Evolutionary conservation across 371 early-diverging fungal species (phyloP).

Genomic region (Actinomortierella wolfii): DNA sequence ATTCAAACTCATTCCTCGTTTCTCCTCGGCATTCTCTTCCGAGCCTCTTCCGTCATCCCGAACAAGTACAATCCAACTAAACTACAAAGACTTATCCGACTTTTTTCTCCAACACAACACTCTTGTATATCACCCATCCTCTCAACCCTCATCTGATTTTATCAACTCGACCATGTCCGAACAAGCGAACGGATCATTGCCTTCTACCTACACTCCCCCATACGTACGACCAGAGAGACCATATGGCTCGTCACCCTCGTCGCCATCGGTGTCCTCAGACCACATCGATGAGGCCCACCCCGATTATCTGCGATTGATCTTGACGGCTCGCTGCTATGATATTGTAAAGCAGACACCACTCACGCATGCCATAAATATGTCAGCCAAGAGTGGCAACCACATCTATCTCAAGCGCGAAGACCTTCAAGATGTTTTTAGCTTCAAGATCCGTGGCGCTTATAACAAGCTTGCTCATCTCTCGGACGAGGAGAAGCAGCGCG

Average conservation of each 20-base stretch:
- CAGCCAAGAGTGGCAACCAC: slow-evolving; percentile 63
- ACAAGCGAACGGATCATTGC: background rate
- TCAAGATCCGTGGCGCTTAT: slow-evolving; percentile 97
- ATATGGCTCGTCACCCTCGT: background rate
- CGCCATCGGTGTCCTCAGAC: slow-evolving; percentile 4
- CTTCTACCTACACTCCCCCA: slow-evolving; percentile 13
- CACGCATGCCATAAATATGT: slow-evolving; percentile 80
- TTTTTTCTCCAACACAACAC: too few relatives aligned
- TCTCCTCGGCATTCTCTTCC: too few relatives aligned
- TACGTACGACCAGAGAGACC: slow-evolving; percentile 11
- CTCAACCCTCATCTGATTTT: too few relatives aligned
- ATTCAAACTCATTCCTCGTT: too few relatives aligned
- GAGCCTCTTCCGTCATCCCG: too few relatives aligned
- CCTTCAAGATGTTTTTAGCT: slow-evolving; percentile 94
- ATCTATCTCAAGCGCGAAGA: slow-evolving; percentile 95
- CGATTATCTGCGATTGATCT: slow-evolving; percentile 90
- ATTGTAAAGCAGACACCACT: slow-evolving; percentile 92
- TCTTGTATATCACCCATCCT: too few relatives aligned
- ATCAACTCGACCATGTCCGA: too few relatives aligned
- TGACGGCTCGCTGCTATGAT: slow-evolving; percentile 91
- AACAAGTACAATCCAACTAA: too few relatives aligned
- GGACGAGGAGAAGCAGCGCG: slow-evolving; percentile 74
- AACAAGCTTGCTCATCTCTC: slow-evolving; percentile 86
- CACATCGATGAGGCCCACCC: slow-evolving; percentile 42
- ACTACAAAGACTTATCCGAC: too few relatives aligned